Percentiles rank a stretch among this genome's conserved stretches.
Conservation (phyloP, 108 stramenopile genomes). For the Skeletonema costatum region DNA sequence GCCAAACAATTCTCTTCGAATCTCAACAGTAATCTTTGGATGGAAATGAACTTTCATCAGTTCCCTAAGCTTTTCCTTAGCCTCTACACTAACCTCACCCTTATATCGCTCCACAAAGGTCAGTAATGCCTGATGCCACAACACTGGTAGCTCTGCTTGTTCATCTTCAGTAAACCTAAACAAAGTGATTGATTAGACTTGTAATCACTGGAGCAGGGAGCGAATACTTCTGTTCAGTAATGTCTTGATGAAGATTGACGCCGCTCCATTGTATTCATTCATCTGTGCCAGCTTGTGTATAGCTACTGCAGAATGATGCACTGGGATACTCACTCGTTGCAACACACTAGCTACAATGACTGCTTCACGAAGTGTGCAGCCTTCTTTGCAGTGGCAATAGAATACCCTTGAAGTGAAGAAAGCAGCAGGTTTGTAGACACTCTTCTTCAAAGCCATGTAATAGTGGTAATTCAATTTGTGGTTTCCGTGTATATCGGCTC, state of each 20-base stretch:
- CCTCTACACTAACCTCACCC: constrained; percentile 79
- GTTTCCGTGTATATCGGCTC: constrained; percentile 91
- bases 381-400: constrained; percentile 90
- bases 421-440: constrained; percentile 98
- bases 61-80: constrained; percentile 71
- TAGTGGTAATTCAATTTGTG: constrained; percentile 99
- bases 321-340: constrained; percentile 93
- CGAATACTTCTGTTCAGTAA: constrained; percentile 97
- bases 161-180: constrained; percentile 66
- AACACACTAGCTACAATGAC: constrained; percentile 94
- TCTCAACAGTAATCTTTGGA: constrained; percentile 94
- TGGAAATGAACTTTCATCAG: constrained; percentile 93
- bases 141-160: constrained; percentile 72
- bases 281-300: constrained; percentile 94
- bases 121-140: constrained; percentile 98
- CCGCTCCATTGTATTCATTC: constrained; percentile 91
- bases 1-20: constrained; percentile 95
- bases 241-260: constrained; percentile 90
- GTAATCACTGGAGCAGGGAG: constrained; percentile 94
- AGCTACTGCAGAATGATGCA: constrained; percentile 96
- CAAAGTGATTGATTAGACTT: constrained; percentile 91
- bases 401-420: constrained; percentile 99
- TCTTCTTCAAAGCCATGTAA: constrained; percentile 93
- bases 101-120: constrained; percentile 96
- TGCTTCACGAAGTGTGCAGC: constrained; percentile 97